phyloP scores from a whole-genome alignment of 306 rosid species.

The cucumber (Cucumis sativus) region DNA sequence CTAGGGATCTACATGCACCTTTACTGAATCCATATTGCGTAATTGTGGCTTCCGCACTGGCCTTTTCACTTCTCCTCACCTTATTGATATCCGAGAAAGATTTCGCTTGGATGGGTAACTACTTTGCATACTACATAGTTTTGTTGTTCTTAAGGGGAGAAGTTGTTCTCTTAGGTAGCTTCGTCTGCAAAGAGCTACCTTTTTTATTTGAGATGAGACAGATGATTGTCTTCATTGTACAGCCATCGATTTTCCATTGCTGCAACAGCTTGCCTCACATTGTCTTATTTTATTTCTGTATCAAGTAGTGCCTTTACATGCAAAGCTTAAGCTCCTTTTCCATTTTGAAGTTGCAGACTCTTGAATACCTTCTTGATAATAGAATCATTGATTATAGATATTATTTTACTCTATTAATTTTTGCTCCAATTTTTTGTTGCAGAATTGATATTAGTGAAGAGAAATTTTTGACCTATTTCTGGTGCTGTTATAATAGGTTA shows the following conservation, averaged over 20 bases:
- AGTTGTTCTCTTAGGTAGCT: not conserved
- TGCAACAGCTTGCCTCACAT: not conserved
- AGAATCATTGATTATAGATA: not conserved
- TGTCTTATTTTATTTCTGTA: not conserved
- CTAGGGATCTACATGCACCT: constrained; percentile 94
- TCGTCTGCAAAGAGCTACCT: not conserved
- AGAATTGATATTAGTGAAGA: constrained; percentile 57
- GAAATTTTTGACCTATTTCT: constrained; percentile 75
- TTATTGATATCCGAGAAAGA: constrained; percentile 86
- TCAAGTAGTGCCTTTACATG: not conserved
- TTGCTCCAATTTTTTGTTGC: constrained; percentile 22
- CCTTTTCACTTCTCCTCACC: constrained; percentile 95
- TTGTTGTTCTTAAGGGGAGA: not conserved
- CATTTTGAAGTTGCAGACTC: not conserved
- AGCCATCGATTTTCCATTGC: not conserved
- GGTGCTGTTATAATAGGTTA: constrained; percentile 83
- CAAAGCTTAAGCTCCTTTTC: not conserved
- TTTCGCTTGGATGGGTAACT: constrained; percentile 91
- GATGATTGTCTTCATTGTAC: not conserved
- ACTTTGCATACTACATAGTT: not conserved
- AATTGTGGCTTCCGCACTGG: constrained; percentile 84
- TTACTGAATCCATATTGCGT: constrained; percentile 78
- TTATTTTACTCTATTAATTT: not conserved
- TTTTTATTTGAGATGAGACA: not conserved
- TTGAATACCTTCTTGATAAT: not conserved